Percentiles rank a stretch among this genome's conserved stretches.
Conservation (phyloP, 176 grass and related monocot species). For the Typha latifolia region DNA sequence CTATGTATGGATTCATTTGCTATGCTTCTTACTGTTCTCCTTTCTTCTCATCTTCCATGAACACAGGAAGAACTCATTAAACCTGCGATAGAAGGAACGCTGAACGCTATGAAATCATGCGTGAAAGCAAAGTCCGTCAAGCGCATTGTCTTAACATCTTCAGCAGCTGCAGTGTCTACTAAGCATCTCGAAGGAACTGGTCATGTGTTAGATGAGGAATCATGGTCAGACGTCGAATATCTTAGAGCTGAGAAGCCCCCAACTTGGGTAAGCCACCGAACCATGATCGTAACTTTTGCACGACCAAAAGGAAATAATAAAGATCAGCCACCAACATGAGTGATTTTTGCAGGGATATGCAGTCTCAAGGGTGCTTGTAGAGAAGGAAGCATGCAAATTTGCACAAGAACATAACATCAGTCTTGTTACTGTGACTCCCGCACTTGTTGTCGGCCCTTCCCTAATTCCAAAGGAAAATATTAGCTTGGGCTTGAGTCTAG, state of each 20-base stretch:
- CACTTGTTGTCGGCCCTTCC: slow-evolving; percentile 27
- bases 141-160: slow-evolving; percentile 62
- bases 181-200: slow-evolving; percentile 28
- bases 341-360: slow-evolving; percentile 41
- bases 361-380: slow-evolving; percentile 34
- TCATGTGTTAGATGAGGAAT: slow-evolving; percentile 45
- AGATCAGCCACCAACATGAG: background rate
- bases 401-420: slow-evolving; percentile 41
- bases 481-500: slow-evolving; percentile 24
- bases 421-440: slow-evolving; percentile 42
- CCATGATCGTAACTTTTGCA: background rate
- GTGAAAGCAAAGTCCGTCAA: slow-evolving; percentile 45
- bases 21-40: background rate
- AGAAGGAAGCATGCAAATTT: slow-evolving; percentile 50
- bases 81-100: slow-evolving; percentile 27
- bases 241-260: slow-evolving; percentile 23
- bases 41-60: background rate
- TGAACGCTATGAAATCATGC: slow-evolving; percentile 69
- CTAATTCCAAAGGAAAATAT: background rate
- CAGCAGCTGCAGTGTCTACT: slow-evolving; percentile 36
- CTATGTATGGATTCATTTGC: background rate
- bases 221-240: slow-evolving; percentile 52
- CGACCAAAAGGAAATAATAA: background rate
- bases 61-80: slow-evolving; percentile 51
- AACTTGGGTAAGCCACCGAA: slow-evolving; percentile 25